Base-by-base conservation (phyloP, 2,329 filamentous ascomycete species). In the Pseudogymnoascus sp. region DNA sequence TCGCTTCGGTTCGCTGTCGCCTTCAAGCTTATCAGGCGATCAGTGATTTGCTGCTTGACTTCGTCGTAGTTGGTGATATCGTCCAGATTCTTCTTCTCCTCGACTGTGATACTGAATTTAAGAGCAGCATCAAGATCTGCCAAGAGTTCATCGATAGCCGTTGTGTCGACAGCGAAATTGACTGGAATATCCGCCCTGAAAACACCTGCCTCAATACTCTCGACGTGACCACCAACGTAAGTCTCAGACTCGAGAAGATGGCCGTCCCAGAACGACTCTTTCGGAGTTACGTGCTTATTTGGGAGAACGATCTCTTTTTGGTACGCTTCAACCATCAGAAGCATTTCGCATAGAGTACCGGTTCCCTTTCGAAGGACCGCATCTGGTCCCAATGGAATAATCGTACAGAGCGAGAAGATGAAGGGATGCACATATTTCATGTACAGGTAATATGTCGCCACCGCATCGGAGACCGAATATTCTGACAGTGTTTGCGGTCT, bases 391-490 rank as follows among this genome's bases (percentile, higher is more conserved):
- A 99, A 81, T 0, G 94, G 94, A 72, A 99, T 80, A 76, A 99
- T 97, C 1, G 92, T 99, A 75, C 94, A 99, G 0, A 99, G 79
- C 1, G 95, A 97, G 80, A 99, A 99, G 73, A 99, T 94, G 78
- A 99, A 99, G 3, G 94, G 94, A 73, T 99, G 94, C n/a, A 99
- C 90, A 74, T 99, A 99, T 87, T 99, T 99, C 95, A 99, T 99
- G 81, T 99, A 99, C 64, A 99, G 78, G 71, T 99, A 99, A 73
- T 99, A 99, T 0, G 94, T 99, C 20, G 94, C 94, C 58, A 99
- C 94, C 8, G 95, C 95, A 80, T 99, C 95, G 69, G 95, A 99
- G 47, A 99, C 94, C 0, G 95, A 99, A 76, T 99, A 99, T 71
- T 99, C 94, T 7, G 94, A 93, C 59, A 99, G 79, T 0, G 91